Percentiles rank a stretch among this genome's conserved stretches.
phyloP scores from a whole-genome alignment of 1,284 basidiomycete species.

The Ustilago curta region DNA sequence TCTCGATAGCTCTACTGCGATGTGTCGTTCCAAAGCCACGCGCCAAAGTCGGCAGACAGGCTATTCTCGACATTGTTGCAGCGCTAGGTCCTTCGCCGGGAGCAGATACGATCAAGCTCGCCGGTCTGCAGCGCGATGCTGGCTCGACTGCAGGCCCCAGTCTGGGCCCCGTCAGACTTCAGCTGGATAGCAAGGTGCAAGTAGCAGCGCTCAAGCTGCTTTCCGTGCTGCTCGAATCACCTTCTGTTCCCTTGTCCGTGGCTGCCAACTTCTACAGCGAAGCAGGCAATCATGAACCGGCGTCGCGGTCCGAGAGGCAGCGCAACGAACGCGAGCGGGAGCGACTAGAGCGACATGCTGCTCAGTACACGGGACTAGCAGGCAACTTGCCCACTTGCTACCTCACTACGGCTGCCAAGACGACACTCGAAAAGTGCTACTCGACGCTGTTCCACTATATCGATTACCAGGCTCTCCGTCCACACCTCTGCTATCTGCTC shows the following conservation, averaged over 20 bases:
- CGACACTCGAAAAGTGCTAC: slow-evolving; percentile 43
- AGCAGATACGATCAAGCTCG: slow-evolving; percentile 25
- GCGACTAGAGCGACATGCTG: slow-evolving; percentile 26
- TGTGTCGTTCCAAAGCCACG: slow-evolving; percentile 34
- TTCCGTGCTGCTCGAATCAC: slow-evolving; percentile 43
- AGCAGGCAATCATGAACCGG: background rate
- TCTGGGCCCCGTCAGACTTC: slow-evolving; percentile 30
- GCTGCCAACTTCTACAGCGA: slow-evolving; percentile 38
- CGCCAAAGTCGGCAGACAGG: slow-evolving; percentile 33
- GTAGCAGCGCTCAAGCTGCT: slow-evolving; percentile 45
- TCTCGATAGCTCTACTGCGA: slow-evolving; percentile 36
- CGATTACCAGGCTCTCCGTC: slow-evolving; percentile 52
- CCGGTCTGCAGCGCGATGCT: slow-evolving; percentile 24
- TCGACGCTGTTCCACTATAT: slow-evolving; percentile 57
- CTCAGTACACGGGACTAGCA: slow-evolving; percentile 26
- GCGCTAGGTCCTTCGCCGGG: slow-evolving; percentile 39
- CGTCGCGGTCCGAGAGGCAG: slow-evolving; percentile 13
- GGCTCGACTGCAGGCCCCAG: slow-evolving; percentile 10
- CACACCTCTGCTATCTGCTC: slow-evolving; percentile 52
- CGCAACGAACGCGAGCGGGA: slow-evolving; percentile 29
- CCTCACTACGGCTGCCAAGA: slow-evolving; percentile 41
- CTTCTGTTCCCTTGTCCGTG: slow-evolving; percentile 29
- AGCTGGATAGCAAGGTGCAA: slow-evolving; percentile 50
- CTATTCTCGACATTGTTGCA: slow-evolving; percentile 35
- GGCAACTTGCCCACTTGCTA: slow-evolving; percentile 46